These are phyloP conservation scores for Protomyces inundatus DNA, from an alignment of 1,139 yeast genomes.

Conservation along the genomic window DNA sequence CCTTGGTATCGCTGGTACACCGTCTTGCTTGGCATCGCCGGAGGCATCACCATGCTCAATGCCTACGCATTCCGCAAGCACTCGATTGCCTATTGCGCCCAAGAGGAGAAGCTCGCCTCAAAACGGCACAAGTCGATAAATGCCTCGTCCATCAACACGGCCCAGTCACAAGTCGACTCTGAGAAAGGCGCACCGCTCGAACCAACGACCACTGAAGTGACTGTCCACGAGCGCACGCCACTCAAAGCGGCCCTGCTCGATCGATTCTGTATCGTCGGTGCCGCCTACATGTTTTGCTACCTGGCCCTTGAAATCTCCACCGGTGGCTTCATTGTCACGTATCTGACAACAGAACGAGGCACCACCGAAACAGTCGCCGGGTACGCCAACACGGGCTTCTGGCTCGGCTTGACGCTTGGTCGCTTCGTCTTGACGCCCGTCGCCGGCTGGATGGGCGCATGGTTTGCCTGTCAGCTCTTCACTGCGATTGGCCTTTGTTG, in stretches of 20 bases:
- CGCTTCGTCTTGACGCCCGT: slow-evolving; percentile 45
- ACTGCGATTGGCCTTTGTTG: slow-evolving; percentile 33
- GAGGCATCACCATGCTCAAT: slow-evolving; percentile 38
- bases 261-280: slow-evolving; percentile 26
- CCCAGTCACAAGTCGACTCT: background rate
- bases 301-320: slow-evolving; percentile 65
- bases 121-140: background rate
- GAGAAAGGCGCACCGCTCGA: background rate
- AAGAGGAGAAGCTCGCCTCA: background rate
- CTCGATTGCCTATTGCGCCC: slow-evolving; percentile 28
- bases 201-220: background rate
- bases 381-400: slow-evolving; percentile 64
- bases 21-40: slow-evolving; percentile 45
- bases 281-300: slow-evolving; percentile 50
- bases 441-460: slow-evolving; percentile 35
- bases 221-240: background rate
- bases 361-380: slow-evolving; percentile 50
- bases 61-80: slow-evolving; percentile 43
- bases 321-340: slow-evolving; percentile 70
- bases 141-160: background rate
- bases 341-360: slow-evolving; percentile 51
- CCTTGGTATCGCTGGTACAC: slow-evolving; percentile 54
- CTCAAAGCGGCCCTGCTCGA: slow-evolving; percentile 13
- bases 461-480: slow-evolving; percentile 32
- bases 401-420: slow-evolving; percentile 66